Conservation (phyloP, 2,329 filamentous ascomycete species). For the Lasiodiplodia citricola region DNA sequence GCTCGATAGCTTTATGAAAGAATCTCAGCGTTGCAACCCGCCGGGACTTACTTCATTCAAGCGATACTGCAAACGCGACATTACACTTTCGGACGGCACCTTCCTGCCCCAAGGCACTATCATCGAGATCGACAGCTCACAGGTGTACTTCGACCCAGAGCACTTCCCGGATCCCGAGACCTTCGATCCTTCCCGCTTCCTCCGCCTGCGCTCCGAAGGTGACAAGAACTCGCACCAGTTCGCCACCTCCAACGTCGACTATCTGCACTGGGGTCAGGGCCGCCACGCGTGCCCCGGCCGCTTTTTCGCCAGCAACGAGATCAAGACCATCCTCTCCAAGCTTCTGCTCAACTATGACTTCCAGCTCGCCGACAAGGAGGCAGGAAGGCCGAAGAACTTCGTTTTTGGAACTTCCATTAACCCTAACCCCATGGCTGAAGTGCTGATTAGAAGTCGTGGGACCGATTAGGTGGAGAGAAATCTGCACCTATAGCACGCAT, state of each 20-base stretch:
- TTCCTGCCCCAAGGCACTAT: slow-evolving; percentile 29
- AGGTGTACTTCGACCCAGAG: slow-evolving; percentile 27
- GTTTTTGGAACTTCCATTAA: slow-evolving; percentile 10
- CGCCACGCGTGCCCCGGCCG: slow-evolving; percentile 41
- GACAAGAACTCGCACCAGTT: slow-evolving; percentile 34
- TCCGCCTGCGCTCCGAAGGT: slow-evolving; percentile 24
- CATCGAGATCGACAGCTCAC: slow-evolving; percentile 28
- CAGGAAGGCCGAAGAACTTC: slow-evolving; percentile 21
- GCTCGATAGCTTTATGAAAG: slow-evolving; percentile 34
- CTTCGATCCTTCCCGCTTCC: slow-evolving; percentile 30
- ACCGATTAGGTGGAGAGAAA: not conserved
- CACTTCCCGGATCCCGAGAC: slow-evolving; percentile 26
- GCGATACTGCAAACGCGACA: slow-evolving; percentile 28
- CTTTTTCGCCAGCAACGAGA: slow-evolving; percentile 42
- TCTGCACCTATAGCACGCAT: not conserved
- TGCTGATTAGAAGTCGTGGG: slow-evolving; percentile 5
- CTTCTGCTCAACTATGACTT: slow-evolving; percentile 39
- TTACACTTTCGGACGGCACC: slow-evolving; percentile 31
- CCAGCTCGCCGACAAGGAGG: slow-evolving; percentile 25
- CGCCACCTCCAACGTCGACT: slow-evolving; percentile 34
- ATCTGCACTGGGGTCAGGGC: slow-evolving; percentile 39
- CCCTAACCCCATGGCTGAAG: slow-evolving; percentile 9
- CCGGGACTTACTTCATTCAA: slow-evolving; percentile 29
- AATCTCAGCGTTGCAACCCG: slow-evolving; percentile 30
- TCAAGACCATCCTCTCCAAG: slow-evolving; percentile 41